Percentiles rank a stretch among this genome's conserved stretches.
Evolutionary conservation across 257 asterid species (phyloP).

Genomic region (Nicotiana sylvestris): DNA sequence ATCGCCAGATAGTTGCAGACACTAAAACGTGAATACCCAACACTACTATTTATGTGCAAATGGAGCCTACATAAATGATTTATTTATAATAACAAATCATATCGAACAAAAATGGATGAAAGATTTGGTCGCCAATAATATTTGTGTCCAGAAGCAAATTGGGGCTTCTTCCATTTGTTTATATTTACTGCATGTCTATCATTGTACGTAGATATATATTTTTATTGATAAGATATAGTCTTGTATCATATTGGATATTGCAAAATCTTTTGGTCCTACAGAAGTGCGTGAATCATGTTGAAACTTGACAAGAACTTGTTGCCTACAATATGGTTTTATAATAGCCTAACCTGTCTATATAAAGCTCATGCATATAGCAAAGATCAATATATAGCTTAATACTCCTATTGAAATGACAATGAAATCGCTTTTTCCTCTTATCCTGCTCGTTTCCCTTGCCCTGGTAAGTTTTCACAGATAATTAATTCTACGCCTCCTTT

Average conservation of each 20-base stretch:
- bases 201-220: not conserved
- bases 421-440: not conserved
- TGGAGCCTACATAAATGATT: not conserved
- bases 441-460: not conserved
- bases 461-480: not conserved
- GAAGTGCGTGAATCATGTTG: not conserved
- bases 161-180: too few species aligned
- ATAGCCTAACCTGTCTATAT: not conserved
- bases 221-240: not conserved
- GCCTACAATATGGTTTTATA: not conserved
- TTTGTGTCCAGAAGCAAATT: not conserved
- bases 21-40: not conserved
- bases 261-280: not conserved
- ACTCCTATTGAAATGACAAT: not conserved
- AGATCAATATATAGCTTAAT: not conserved
- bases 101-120: not conserved
- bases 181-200: too few species aligned
- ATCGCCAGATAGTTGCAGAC: too few species aligned
- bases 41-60: not conserved
- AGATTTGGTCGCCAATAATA: not conserved
- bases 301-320: not conserved
- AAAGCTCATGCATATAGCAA: not conserved
- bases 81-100: not conserved
- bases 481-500: not conserved
- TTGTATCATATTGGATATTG: not conserved